Percentiles rank a stretch among this genome's conserved stretches.
Conservation (phyloP, 371 early-diverging fungal species). For the Actinomucor elegans region DNA sequence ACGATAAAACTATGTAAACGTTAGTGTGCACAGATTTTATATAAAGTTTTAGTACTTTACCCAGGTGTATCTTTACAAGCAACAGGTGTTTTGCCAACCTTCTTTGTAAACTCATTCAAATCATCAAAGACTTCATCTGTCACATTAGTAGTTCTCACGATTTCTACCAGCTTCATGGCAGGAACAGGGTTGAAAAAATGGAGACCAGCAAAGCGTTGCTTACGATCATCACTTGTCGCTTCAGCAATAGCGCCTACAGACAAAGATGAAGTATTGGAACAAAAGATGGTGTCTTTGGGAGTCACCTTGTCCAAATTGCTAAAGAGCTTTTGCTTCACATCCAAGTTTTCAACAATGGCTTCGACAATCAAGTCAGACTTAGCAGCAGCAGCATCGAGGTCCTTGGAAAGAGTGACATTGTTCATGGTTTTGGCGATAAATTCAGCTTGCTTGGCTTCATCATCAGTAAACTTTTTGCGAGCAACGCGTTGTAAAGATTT, state of each 20-base stretch:
- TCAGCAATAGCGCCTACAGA: conserved; percentile 83
- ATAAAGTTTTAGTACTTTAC: too few species aligned
- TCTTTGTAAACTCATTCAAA: conserved; percentile 66
- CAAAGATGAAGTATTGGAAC: conserved; percentile 91
- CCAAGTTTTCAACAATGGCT: conserved; percentile 94
- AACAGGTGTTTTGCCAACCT: conserved; percentile 86
- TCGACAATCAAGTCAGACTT: conserved; percentile 83
- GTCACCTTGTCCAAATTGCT: conserved; percentile 68
- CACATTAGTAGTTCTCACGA: conserved; percentile 76
- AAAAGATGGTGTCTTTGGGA: conserved; percentile 75
- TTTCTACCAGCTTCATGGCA: conserved; percentile 96
- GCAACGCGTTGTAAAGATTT: conserved; percentile 83
- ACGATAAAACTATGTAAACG: conserved; percentile 79
- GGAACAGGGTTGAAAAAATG: conserved; percentile 98
- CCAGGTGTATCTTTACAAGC: conserved; percentile 97
- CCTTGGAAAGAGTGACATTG: conserved; percentile 66
- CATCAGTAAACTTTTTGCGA: conserved; percentile 84
- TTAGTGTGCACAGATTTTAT: background rate
- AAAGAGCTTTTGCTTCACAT: conserved; percentile 84
- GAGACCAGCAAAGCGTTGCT: conserved; percentile 78
- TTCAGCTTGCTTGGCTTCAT: conserved; percentile 54
- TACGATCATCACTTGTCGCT: conserved; percentile 53
- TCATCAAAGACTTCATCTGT: conserved; percentile 58
- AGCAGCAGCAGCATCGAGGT: conserved; percentile 55
- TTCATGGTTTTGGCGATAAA: conserved; percentile 68